Conservation (phyloP, 306 rosid genomes). For the Pyrus communis region DNA sequence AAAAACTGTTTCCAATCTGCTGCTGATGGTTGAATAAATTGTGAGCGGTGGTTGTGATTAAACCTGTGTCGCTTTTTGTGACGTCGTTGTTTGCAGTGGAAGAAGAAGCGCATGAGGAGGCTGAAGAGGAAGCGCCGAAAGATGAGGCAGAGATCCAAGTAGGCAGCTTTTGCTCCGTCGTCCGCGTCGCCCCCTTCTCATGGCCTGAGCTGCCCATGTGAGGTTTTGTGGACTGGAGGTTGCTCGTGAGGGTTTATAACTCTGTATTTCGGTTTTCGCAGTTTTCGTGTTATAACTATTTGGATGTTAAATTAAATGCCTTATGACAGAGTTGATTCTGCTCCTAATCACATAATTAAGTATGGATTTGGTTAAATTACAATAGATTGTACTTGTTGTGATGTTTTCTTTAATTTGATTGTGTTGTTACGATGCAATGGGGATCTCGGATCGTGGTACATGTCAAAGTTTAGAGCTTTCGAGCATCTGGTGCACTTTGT, state of each 20-base stretch:
- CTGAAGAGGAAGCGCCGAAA: slow-evolving; percentile 95
- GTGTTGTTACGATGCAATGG: not conserved
- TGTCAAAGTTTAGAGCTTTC: not conserved
- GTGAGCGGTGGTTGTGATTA: not conserved
- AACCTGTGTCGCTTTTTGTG: not conserved
- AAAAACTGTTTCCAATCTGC: not conserved
- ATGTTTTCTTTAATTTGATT: not conserved
- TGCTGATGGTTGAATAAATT: not conserved
- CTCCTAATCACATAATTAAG: not conserved
- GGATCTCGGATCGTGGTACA: not conserved
- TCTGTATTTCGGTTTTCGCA: not conserved
- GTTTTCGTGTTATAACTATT: not conserved
- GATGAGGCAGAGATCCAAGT: slow-evolving; percentile 96
- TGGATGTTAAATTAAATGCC: not conserved
- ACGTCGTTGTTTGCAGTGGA: slow-evolving; percentile 44
- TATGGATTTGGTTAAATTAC: not conserved
- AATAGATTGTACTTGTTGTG: not conserved
- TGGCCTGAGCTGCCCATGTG: not conserved
- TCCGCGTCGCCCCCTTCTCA: not conserved
- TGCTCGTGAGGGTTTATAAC: not conserved
- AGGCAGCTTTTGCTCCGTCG: slow-evolving; percentile 7
- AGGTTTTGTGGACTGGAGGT: not conserved
- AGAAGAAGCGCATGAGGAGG: slow-evolving; percentile 98
- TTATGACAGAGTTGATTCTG: not conserved
- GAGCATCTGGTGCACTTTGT: too few species aligned